Percentiles rank a stretch among this genome's conserved stretches.
These are phyloP conservation scores for Candida ponderosae DNA, from an alignment of 805 yeast species.

Conservation along the genomic window DNA sequence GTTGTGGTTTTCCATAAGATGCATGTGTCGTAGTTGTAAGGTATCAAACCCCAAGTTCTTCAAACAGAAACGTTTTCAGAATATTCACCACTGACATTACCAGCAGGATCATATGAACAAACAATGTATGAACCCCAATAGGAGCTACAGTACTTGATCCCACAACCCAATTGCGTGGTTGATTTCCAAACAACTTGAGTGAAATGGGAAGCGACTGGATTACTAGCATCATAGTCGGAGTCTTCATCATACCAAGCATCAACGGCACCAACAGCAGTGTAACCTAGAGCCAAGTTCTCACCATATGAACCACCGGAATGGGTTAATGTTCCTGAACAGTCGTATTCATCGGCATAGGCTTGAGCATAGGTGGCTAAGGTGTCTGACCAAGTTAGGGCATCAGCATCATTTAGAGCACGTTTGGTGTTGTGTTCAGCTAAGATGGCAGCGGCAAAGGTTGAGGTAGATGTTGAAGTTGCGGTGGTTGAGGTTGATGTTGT, in stretches of 20 bases:
- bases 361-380: constrained; percentile 47
- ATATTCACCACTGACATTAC: constrained; percentile 57
- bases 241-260: constrained; percentile 78
- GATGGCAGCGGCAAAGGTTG: constrained; percentile 27
- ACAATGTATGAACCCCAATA: constrained; percentile 55
- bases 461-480: constrained; percentile 14
- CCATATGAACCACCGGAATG: constrained; percentile 75
- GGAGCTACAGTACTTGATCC: constrained; percentile 49
- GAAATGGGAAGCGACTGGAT: constrained; percentile 68
- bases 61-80: constrained; percentile 20
- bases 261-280: constrained; percentile 43
- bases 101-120: constrained; percentile 71
- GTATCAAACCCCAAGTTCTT: too few relatives aligned
- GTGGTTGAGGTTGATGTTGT: constrained; percentile 13
- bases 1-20: too few relatives aligned
- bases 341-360: constrained; percentile 45
- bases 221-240: constrained; percentile 40
- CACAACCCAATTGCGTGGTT: constrained; percentile 70
- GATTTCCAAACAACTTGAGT: constrained; percentile 78
- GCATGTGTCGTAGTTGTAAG: too few relatives aligned
- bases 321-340: constrained; percentile 44
- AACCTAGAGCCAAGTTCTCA: constrained; percentile 77
- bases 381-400: constrained; percentile 47
- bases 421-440: constrained; percentile 56
- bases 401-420: constrained; percentile 46